Conservation (phyloP, 208 protist species). For the Acanthamoeba divionensis region DNA sequence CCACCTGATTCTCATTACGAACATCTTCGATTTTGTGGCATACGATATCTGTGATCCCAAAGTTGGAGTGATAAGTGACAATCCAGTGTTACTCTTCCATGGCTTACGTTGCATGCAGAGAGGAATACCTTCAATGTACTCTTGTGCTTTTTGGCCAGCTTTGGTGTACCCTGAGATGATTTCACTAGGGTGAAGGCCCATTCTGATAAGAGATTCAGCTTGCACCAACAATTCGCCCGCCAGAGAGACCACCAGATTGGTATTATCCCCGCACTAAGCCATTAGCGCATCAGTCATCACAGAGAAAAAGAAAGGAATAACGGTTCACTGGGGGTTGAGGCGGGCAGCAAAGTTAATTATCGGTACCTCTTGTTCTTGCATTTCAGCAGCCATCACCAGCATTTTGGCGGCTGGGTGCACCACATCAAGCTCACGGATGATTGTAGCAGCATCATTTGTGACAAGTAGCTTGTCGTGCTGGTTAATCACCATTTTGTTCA, state of each 20-base stretch:
- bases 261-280: constrained; percentile 95
- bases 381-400: constrained; percentile 96
- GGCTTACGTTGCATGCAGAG: not conserved
- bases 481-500: constrained; percentile 99
- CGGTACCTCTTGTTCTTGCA: constrained; percentile 73
- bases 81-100: not conserved
- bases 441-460: constrained; percentile 99
- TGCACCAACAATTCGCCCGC: constrained; percentile 97
- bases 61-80: not conserved
- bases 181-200: constrained; percentile 95
- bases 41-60: not conserved
- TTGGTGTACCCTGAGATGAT: constrained; percentile 97
- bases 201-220: constrained; percentile 93
- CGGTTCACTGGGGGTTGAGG: not conserved
- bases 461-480: constrained; percentile 99
- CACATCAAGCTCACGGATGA: constrained; percentile 98
- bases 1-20: constrained; percentile 77
- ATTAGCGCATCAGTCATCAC: not conserved
- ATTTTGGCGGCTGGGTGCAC: constrained; percentile 95
- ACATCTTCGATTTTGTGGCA: constrained; percentile 83
- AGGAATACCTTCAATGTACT: constrained; percentile 83
- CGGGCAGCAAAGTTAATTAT: not conserved
- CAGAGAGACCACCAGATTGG: constrained; percentile 97
- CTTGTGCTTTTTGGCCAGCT: constrained; percentile 88
- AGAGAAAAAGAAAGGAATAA: constrained; percentile 30